These are phyloP conservation scores for Ophiosphaerella herpotricha DNA, from an alignment of 2,329 filamentous ascomycete genomes.

Conservation along the genomic window DNA sequence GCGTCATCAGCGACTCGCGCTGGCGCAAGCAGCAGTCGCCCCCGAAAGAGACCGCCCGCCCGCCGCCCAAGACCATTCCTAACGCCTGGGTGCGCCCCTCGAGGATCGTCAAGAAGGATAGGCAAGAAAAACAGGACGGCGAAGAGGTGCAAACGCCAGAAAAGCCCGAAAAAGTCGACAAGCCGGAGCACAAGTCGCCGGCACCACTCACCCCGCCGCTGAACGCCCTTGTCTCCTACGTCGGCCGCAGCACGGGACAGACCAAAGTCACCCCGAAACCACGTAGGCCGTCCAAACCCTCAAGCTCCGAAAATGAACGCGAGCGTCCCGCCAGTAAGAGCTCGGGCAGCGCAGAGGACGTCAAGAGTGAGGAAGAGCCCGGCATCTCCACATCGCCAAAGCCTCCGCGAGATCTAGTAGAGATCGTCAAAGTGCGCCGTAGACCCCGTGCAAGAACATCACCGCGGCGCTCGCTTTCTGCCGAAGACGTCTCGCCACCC, in stretches of 20 bases:
- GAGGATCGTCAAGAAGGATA: conserved; percentile 30
- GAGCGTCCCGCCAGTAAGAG: conserved; percentile 42
- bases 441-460: conserved; percentile 36
- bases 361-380: conserved; percentile 25
- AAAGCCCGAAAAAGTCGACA: conserved; percentile 2
- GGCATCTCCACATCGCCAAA: conserved; percentile 25
- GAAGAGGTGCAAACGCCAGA: conserved; percentile 9
- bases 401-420: conserved; percentile 21
- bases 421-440: conserved; percentile 36
- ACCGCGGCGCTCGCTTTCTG: conserved; percentile 37
- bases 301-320: conserved; percentile 38
- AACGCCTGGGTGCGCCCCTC: conserved; percentile 47
- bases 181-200: conserved; percentile 13
- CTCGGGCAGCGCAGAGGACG: conserved; percentile 33
- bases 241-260: conserved; percentile 33
- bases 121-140: not conserved
- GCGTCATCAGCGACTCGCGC: conserved; percentile 90
- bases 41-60: conserved; percentile 37
- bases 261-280: conserved; percentile 26
- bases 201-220: conserved; percentile 18
- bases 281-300: conserved; percentile 36
- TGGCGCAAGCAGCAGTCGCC: conserved; percentile 67
- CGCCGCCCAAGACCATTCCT: conserved; percentile 41
- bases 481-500: conserved; percentile 32
- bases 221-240: conserved; percentile 31